Conservation (phyloP, 352 stramenopile genomes). For the Globisporangium emineosum region DNA sequence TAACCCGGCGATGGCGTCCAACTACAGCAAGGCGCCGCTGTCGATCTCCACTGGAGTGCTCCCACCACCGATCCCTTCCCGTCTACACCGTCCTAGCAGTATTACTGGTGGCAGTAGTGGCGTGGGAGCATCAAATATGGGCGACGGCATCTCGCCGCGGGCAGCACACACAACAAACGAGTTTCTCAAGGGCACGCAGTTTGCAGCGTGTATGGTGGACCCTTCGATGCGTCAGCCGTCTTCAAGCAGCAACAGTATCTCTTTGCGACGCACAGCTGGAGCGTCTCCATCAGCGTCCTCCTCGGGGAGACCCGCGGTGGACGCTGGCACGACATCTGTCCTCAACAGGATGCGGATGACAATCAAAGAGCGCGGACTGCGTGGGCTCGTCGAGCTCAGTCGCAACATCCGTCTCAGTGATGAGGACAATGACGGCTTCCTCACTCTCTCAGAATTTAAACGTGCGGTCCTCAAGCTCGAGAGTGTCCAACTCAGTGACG, state of each 20-base stretch:
- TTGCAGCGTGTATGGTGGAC: conserved; percentile 59
- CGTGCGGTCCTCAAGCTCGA: conserved; percentile 39
- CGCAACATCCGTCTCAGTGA: conserved; percentile 71
- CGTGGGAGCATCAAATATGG: conserved; percentile 12
- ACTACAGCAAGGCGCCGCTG: conserved; percentile 1
- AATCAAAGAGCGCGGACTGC: conserved; percentile 52
- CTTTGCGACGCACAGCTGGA: neutral
- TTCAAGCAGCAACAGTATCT: conserved; percentile 13
- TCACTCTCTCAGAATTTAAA: conserved; percentile 82
- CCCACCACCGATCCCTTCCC: conserved; percentile 20
- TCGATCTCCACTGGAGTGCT: conserved; percentile 28
- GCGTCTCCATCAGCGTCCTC: neutral
- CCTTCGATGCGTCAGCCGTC: conserved; percentile 31
- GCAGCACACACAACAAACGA: conserved; percentile 48
- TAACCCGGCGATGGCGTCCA: conserved; percentile 28
- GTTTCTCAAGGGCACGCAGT: conserved; percentile 68
- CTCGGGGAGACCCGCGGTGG: conserved; percentile 24
- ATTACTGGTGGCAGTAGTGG: conserved; percentile 4
- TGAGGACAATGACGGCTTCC: conserved; percentile 51
- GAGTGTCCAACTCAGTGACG: conserved; percentile 55
- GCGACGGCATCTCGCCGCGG: conserved; percentile 30
- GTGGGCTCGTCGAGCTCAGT: conserved; percentile 61
- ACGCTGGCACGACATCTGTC: conserved; percentile 56
- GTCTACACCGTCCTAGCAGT: conserved; percentile 24
- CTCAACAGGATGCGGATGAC: conserved; percentile 42